These are phyloP conservation scores for Colletotrichum chrysophilum DNA, from an alignment of 2,329 filamentous ascomycete genomes.

Conservation along the genomic window DNA sequence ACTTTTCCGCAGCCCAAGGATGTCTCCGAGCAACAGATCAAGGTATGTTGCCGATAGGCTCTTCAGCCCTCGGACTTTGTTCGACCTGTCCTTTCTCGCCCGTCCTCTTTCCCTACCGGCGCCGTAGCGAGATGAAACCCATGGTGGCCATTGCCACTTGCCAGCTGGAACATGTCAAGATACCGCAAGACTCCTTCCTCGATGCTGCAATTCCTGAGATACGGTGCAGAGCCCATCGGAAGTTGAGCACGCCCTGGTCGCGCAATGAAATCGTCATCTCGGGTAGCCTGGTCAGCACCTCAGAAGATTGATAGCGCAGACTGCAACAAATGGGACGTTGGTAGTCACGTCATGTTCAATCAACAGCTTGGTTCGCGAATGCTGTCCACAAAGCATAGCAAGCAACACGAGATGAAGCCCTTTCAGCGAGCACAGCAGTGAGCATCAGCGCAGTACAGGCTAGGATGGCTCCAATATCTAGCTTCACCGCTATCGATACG, in stretches of 20 bases:
- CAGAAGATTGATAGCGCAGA: constrained; percentile 27
- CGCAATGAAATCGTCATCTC: constrained; percentile 46
- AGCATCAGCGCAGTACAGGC: constrained; percentile 39
- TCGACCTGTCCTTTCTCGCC: constrained; percentile 60
- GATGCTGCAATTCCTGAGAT: constrained; percentile 32
- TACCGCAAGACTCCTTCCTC: constrained; percentile 33
- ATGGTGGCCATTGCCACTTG: constrained; percentile 12
- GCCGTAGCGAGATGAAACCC: constrained; percentile 17
- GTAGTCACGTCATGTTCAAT: constrained; percentile 16
- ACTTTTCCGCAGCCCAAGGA: constrained; percentile 78
- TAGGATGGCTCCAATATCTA: constrained; percentile 6
- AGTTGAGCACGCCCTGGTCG: constrained; percentile 66
- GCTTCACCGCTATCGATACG: constrained; percentile 11
- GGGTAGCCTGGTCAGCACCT: constrained; percentile 61
- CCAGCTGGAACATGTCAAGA: constrained; percentile 15
- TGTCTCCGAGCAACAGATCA: constrained; percentile 96
- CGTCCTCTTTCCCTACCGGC: constrained; percentile 37
- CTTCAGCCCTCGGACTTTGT: constrained; percentile 71
- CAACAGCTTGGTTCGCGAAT: constrained; percentile 7
- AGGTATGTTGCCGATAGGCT: constrained; percentile 98
- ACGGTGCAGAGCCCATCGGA: constrained; percentile 39
- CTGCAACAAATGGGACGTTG: constrained; percentile 27
- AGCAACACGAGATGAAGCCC: neutral
- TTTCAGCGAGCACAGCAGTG: constrained; percentile 57
- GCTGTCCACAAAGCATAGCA: neutral